Base-by-base conservation (phyloP, 331 rosid genomes). In the Prunus yedoensis region DNA sequence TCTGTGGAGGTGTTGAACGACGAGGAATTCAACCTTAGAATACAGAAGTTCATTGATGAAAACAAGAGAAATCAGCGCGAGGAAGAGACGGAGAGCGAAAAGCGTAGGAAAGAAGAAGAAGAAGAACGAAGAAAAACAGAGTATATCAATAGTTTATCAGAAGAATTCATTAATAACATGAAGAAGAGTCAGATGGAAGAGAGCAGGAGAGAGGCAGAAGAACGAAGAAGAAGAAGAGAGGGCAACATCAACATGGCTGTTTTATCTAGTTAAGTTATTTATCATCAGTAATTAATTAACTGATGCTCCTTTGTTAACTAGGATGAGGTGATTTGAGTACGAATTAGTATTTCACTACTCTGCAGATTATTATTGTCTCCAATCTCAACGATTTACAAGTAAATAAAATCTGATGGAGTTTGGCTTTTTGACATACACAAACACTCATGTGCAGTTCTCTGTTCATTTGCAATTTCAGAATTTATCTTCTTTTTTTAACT, bases 21-120 rank as follows among this genome's bases (percentile, higher is more conserved):
- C 54, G 96, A 88, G 8, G 98, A 93, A 8, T 90, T 94, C 77
- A 86, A 87, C 12, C 88, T 85, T 17, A 65, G 71, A 0, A 67
- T 88, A 7, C 93, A 91, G 25, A 85, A 79, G 0, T 91, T 88
- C 80, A 91, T 91, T 27, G 91, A 91, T 0, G 58, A 75, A 57
- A 87, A 82, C 13, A 88, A 88, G 76, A 78, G 23, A 76, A 70
- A 58, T 75, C 87, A 58, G 70, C 35, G 54, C 87, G 71, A 86
- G 3, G 91, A 87, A 15, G n/a, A 68, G 23, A 74, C 70, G 28
- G 60, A 56, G 28, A 20, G 25, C 13, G 25, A 58, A 12, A 23
- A 32, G 9, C 11, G 60, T 11, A 58, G 3, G 64, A 58, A 21
- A 32, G 64, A 58, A n/a, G 60, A 54, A 54, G 60, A 54, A 20